Evolutionary conservation across 202 grass and related monocot species (phyloP).

Genomic region (Zoysia matrella): DNA sequence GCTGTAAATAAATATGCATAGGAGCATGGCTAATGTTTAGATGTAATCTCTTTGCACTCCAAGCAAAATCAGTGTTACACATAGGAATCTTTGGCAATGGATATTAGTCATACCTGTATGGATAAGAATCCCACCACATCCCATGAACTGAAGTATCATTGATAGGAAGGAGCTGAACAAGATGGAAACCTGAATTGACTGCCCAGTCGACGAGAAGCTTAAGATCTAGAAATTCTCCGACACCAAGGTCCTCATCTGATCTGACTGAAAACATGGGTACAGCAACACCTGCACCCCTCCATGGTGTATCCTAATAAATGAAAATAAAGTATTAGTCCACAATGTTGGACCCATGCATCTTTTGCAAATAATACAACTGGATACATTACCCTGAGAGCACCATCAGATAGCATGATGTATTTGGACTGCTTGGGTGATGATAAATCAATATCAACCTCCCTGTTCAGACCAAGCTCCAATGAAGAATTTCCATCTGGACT

Average conservation of each 20-base stretch:
- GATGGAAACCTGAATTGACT: conserved; percentile 90
- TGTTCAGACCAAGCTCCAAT: conserved; percentile 83
- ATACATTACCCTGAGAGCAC: conserved; percentile 78
- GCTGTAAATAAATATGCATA: conserved; percentile 54
- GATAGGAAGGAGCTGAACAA: conserved; percentile 93
- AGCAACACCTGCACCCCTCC: conserved; percentile 97
- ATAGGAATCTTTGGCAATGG: conserved; percentile 15
- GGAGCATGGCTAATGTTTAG: conserved; percentile 32
- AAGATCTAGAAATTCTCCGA: conserved; percentile 98
- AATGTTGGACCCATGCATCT: conserved; percentile 25
- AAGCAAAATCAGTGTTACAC: conserved; percentile 7
- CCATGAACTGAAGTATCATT: conserved; percentile 93
- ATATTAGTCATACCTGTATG: conserved; percentile 72
- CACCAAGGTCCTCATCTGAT: conserved; percentile 86
- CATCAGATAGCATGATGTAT: conserved; percentile 81
- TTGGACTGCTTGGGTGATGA: conserved; percentile 62
- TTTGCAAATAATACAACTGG: conserved; percentile 28
- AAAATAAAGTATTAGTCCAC: conserved; percentile 44
- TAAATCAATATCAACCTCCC: conserved; percentile 74
- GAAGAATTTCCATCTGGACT: conserved; percentile 49
- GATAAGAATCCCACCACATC: conserved; percentile 99
- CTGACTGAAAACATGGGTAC: conserved; percentile 93
- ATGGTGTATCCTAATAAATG: conserved; percentile 75
- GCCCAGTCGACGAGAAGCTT: conserved; percentile 96
- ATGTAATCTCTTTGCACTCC: neutral